Percentiles rank a stretch among this genome's conserved stretches.
Evolutionary conservation across 495 filamentous ascomycete genomes (phyloP).

Genomic region (Echria macrotheca): DNA sequence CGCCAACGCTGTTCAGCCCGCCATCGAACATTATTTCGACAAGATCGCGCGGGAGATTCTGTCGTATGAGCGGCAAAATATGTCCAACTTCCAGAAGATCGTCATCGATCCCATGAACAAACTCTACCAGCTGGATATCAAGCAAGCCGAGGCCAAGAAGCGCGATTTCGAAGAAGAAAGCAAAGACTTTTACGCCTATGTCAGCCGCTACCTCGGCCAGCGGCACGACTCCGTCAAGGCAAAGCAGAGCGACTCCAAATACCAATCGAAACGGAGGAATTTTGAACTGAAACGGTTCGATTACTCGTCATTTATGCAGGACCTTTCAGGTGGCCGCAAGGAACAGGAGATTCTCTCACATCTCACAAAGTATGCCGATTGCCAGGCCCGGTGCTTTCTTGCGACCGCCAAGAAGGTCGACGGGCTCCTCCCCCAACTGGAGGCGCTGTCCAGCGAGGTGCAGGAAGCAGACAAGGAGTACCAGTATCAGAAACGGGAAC

Average conservation of each 20-base stretch:
- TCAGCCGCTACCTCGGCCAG: slow-evolving; percentile 90
- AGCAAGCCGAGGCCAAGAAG: slow-evolving; percentile 94
- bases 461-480: slow-evolving; percentile 91
- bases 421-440: slow-evolving; percentile 79
- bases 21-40: slow-evolving; percentile 96
- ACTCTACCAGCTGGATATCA: slow-evolving; percentile 92
- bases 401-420: slow-evolving; percentile 81
- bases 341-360: slow-evolving; percentile 97
- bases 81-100: slow-evolving; percentile 76
- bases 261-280: slow-evolving; percentile 85
- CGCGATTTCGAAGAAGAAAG: slow-evolving; percentile 98
- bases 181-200: slow-evolving; percentile 93
- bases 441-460: slow-evolving; percentile 87
- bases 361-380: slow-evolving; percentile 89
- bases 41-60: slow-evolving; percentile 92
- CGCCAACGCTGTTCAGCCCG: slow-evolving; percentile 90
- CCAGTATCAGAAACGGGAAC: slow-evolving; percentile 84
- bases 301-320: slow-evolving; percentile 98
- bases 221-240: slow-evolving; percentile 93
- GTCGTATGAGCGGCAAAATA: slow-evolving; percentile 77
- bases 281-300: slow-evolving; percentile 98
- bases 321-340: slow-evolving; percentile 93
- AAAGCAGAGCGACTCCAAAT: slow-evolving; percentile 97
- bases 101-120: slow-evolving; percentile 91
- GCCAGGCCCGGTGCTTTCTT: slow-evolving; percentile 79